Base-by-base conservation (phyloP, 257 asterid genomes). In the Forsythia viridissima region DNA sequence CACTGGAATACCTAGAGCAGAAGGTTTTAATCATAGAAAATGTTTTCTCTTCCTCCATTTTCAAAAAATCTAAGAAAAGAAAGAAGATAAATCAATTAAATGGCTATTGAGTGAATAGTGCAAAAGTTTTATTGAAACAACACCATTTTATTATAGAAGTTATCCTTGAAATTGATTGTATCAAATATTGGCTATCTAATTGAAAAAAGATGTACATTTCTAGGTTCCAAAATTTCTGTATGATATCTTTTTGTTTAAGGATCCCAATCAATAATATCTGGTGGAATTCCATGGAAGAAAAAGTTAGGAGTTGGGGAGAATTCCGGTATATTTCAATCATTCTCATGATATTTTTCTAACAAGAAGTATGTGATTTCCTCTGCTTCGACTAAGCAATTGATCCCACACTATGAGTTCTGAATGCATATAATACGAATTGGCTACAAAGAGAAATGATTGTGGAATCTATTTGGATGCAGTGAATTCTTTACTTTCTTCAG, bases 1-100 rank as follows among this genome's bases (percentile, higher is more conserved):
- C 99, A 40, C 84, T 95, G 76, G 96, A 87, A 80, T 93, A 81
- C 86, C 98, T 95, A 39, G 99, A 92, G 74, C 84, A 84, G 78
- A 90, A 91, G 96, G 98, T 93, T 80, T 82, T 52, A 73, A 66
- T 81, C 59, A 13, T 65, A 7, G 70, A 20, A 38, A 61, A 6
- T 78, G 13, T 59, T 57, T 4, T 72, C 15, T 43, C 59, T 37
- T 76, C 37, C 68, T 79, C 30, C 63, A 72, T 73, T 77, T 76
- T 66, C 40, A 8, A 18, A 55, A 20, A 72, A 57, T 41, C 37
- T 37, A n/a, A 63, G 79, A 77, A n/a, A 77, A 37, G 43, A 70
- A 77, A 11, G 73, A 34, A 24, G 57, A 15, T 21, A 57, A 46
- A 70, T 42, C 42, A 37, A 18, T 52, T 36, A 39, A 13, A 67